Evolutionary conservation across 2,329 filamentous ascomycete genomes (phyloP), one percentile per base, ranked within the genome.

Genomic region (Aureobasidium namibiae): DNA sequence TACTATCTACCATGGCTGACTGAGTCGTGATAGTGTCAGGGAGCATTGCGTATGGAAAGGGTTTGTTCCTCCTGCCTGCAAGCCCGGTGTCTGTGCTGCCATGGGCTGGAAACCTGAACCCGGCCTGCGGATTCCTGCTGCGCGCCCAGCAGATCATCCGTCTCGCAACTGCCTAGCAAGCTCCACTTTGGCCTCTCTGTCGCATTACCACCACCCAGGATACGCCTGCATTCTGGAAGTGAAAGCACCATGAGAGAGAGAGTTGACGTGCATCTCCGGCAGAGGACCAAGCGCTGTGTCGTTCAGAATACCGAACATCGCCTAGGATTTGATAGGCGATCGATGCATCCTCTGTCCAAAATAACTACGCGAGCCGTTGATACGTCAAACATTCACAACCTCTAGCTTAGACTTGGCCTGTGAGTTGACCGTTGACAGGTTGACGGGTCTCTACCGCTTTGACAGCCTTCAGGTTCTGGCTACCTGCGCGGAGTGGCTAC

Each of bases 341-440:
- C 38, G 26, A 54, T 24, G 38, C 36, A 54, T 56, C 41, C 41
- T 45, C 39, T 16, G 23, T 46, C 54, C 21, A 57, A 48, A 57
- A 57, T 57, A 48, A 29, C 21, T 57, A 57, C 41, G 41, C 54
- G 54, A 57, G 54, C 54, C 54, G 54, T 57, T 57, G 41, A 48
- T 39, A 38, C 41, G 42, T 57, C 54, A 57, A 46, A 57, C 42
- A 41, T 48, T 24, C 54, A 48, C n/a, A 36, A 23, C 33, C 29
- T 57, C 42, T 57, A 48, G 54, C 33, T 57, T 29, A 11, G 36
- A 56, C 54, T 21, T 41, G 36, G 31, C 23, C 41, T 57, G 54
- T 57, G 41, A 38, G 41, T 57, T 57, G 54, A 48, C 54, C 54
- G 54, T 57, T 56, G 54, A 57, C 54, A 57, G 54, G 41, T 57